Percentiles rank a stretch among this genome's conserved stretches.
Conservation (phyloP, 2,329 filamentous ascomycete species). For the Aspergillus neoniger region DNA sequence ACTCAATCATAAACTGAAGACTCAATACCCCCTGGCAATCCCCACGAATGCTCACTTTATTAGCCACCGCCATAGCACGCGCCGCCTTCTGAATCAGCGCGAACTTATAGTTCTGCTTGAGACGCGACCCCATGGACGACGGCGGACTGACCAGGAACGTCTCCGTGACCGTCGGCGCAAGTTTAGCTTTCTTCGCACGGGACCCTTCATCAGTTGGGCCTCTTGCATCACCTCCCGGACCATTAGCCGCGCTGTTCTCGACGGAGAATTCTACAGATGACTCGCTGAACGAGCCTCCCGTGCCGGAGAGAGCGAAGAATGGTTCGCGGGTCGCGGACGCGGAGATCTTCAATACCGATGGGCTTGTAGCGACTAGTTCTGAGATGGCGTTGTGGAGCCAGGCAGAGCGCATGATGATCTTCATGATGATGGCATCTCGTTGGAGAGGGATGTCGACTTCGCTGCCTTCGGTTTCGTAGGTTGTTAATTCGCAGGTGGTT, state of each 20-base stretch:
- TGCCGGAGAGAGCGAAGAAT: conserved; percentile 72
- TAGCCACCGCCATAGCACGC: conserved; percentile 89
- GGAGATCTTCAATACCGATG: conserved; percentile 68
- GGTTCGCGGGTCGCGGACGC: conserved; percentile 63
- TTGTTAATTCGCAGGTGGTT: conserved; percentile 86
- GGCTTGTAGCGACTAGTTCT: conserved; percentile 65
- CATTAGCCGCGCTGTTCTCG: conserved; percentile 37
- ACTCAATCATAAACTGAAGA: conserved; percentile 93
- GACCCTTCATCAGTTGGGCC: conserved; percentile 7
- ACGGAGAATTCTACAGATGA: conserved; percentile 63
- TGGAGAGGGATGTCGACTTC: conserved; percentile 74
- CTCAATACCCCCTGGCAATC: conserved; percentile 89
- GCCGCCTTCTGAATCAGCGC: conserved; percentile 79
- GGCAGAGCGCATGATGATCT: conserved; percentile 82
- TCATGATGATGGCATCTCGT: conserved; percentile 76
- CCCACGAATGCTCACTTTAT: conserved; percentile 86
- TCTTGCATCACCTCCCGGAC: conserved; percentile 6
- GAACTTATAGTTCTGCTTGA: conserved; percentile 84
- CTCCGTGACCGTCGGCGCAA: conserved; percentile 49
- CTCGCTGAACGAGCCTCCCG: conserved; percentile 60
- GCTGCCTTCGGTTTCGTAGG: conserved; percentile 72
- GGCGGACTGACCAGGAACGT: conserved; percentile 59
- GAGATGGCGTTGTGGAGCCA: conserved; percentile 55
- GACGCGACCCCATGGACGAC: conserved; percentile 58
- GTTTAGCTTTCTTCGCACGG: conserved; percentile 36